Evolutionary conservation across 768 basidiomycete genomes (phyloP).

Genomic region (Plicaturopsis crispa): DNA sequence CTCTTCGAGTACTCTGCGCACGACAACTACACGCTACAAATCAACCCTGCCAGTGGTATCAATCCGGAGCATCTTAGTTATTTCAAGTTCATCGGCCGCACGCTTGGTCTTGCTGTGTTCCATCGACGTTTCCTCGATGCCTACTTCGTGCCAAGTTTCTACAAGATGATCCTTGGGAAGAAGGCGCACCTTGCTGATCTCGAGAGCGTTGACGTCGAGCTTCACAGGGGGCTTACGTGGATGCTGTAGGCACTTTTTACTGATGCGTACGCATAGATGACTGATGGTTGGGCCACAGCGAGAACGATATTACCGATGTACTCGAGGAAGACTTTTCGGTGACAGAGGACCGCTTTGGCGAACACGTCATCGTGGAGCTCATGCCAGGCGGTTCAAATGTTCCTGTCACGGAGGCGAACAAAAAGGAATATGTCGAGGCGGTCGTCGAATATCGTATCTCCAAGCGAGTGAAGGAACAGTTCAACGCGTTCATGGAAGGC

Average conservation of each 20-base stretch:
- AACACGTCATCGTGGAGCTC: constrained; percentile 60
- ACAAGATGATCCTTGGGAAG: constrained; percentile 70
- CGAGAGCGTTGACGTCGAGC: constrained; percentile 60
- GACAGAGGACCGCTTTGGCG: constrained; percentile 72
- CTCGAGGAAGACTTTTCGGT: constrained; percentile 67
- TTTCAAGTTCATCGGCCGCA: constrained; percentile 76
- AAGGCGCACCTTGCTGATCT: constrained; percentile 54
- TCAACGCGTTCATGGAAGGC: constrained; percentile 79
- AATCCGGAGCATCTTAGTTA: constrained; percentile 75
- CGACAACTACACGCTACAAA: constrained; percentile 77
- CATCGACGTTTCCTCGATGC: constrained; percentile 74
- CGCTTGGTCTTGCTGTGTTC: constrained; percentile 69
- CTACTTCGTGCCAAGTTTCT: constrained; percentile 74
- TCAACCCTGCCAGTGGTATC: constrained; percentile 69
- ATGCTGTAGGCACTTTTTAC: constrained; percentile 55
- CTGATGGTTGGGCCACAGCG: too few relatives aligned
- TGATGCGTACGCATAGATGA: too few relatives aligned
- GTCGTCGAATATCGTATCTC: constrained; percentile 82
- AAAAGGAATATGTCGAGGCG: constrained; percentile 69
- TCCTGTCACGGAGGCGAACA: constrained; percentile 67
- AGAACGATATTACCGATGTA: constrained; percentile 70
- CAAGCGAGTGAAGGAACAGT: constrained; percentile 76
- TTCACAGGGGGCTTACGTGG: constrained; percentile 64
- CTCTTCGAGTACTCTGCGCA: constrained; percentile 74
- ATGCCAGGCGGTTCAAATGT: constrained; percentile 53